Evolutionary conservation across 768 basidiomycete species (phyloP).

Genomic region (Trametes punicea): DNA sequence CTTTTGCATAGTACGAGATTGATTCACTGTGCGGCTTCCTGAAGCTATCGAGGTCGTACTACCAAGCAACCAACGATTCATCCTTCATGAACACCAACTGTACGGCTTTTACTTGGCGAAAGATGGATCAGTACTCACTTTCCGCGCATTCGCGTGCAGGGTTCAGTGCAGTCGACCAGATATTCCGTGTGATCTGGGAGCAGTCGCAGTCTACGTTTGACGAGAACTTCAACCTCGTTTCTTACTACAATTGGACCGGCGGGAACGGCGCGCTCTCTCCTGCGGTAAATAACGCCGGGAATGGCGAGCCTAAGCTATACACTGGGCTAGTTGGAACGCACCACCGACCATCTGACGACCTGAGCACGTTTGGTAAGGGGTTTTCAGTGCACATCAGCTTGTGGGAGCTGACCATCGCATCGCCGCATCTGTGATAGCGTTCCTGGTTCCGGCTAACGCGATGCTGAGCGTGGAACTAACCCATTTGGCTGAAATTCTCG

Average conservation of each 20-base stretch:
- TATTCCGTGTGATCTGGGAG: slow-evolving; percentile 74
- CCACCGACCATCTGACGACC: slow-evolving; percentile 74
- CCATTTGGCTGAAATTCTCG: slow-evolving; percentile 58
- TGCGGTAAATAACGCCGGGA: slow-evolving; percentile 61
- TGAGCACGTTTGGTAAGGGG: slow-evolving; percentile 57
- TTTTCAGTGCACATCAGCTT: not conserved
- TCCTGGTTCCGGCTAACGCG: slow-evolving; percentile 75
- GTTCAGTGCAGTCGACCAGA: slow-evolving; percentile 62
- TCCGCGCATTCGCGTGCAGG: too few relatives aligned
- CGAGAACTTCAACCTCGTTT: slow-evolving; percentile 66
- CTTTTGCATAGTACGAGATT: slow-evolving; percentile 57
- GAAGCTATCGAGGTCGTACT: slow-evolving; percentile 73
- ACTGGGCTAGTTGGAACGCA: slow-evolving; percentile 76
- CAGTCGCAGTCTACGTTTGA: slow-evolving; percentile 75
- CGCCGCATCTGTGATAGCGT: slow-evolving; percentile 41
- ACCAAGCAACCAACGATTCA: slow-evolving; percentile 62
- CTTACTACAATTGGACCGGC: slow-evolving; percentile 83
- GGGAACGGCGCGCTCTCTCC: slow-evolving; percentile 61
- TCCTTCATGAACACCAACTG: slow-evolving; percentile 74
- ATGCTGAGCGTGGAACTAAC: slow-evolving; percentile 75
- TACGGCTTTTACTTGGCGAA: slow-evolving; percentile 32
- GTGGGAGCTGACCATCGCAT: not conserved
- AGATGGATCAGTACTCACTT: too few relatives aligned
- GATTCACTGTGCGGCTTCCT: slow-evolving; percentile 78
- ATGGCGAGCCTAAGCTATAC: slow-evolving; percentile 72